Evolutionary conservation across 495 filamentous ascomycete species (phyloP), one percentile per base, ranked within the genome.

Genomic region (Lindgomyces ingoldianus): DNA sequence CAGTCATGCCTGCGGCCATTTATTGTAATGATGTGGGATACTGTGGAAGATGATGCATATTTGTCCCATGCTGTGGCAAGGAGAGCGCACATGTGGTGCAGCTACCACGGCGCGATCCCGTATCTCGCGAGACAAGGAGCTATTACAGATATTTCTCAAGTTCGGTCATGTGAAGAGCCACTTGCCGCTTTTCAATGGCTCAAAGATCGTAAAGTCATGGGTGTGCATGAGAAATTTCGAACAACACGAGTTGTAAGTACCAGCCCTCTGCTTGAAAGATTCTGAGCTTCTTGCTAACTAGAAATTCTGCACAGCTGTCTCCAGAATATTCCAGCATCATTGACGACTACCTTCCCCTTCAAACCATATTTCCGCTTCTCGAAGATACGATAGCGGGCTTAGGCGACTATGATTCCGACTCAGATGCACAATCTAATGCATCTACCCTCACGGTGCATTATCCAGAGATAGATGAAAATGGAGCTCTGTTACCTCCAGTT

Each of bases 121-220:
- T 85, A 79, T 79, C 81, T 85, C 52, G 78, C 81, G 9, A 49
- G 77, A 18, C 67, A 74, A 26, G 70, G 75, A 16, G 78, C 82
- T 10, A 68, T 85, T 11, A 63, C 63, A 16, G 71, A 83, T 63
- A 74, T 78, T 14, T 60, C 67, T 8, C 51, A 77, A 8, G 77
- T 78, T 44, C 66, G 64, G n/a, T 72, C 74, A 3, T 73, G 68
- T 6, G 52, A 70, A 1, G 76, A 83, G 62, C 81, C 80, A 9
- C 76, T 84, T 0, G 78, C 80, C 14, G 78, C 82, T 18, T 84
- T 86, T 64, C 75, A 81, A 41, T 86, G 83, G 83, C 70, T 86
- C 57, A 84, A 84, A 61, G 76, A 82, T 53, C 68, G 77, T 0
- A 74, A 78, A 25, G 73, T 82, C 25, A 84, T 84, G 77, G 76